These are phyloP conservation scores for Centaurea solstitialis DNA, from an alignment of 129 eudicot genomes.

Conservation along the genomic window DNA sequence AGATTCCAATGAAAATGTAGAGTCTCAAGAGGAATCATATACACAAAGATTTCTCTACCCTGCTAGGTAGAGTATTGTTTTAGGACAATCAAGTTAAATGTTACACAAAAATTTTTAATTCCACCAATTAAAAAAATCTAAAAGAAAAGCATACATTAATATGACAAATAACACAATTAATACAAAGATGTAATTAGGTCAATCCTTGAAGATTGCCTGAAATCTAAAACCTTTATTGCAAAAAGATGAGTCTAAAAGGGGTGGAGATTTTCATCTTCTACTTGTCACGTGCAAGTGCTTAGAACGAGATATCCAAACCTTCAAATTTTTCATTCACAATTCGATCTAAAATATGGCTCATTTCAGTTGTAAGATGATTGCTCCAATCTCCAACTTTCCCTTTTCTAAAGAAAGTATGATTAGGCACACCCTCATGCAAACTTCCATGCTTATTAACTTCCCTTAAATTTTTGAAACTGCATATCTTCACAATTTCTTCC, in stretches of 20 bases:
- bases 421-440: slow-evolving; percentile 9
- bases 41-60: no score
- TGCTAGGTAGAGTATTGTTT: no score
- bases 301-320: slow-evolving; percentile 14
- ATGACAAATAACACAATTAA: background rate
- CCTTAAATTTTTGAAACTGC: slow-evolving; percentile 9
- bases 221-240: background rate
- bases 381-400: slow-evolving; percentile 23
- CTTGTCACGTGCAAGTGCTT: background rate
- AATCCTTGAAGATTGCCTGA: background rate
- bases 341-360: slow-evolving; percentile 4
- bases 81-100: background rate
- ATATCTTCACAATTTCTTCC: slow-evolving; percentile 11
- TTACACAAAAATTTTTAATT: background rate
- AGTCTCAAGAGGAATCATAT: no score
- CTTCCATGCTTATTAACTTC: slow-evolving; percentile 8
- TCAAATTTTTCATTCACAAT: slow-evolving; percentile 15
- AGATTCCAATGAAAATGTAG: no score
- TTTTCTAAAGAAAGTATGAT: slow-evolving; percentile 17
- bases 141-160: background rate
- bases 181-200: no score
- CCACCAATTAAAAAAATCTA: background rate
- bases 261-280: no score
- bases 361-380: slow-evolving; percentile 20
- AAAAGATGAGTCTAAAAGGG: background rate